Evolutionary conservation across 2,329 filamentous ascomycete species (phyloP).

Genomic region (Rugonectria rugulosa): DNA sequence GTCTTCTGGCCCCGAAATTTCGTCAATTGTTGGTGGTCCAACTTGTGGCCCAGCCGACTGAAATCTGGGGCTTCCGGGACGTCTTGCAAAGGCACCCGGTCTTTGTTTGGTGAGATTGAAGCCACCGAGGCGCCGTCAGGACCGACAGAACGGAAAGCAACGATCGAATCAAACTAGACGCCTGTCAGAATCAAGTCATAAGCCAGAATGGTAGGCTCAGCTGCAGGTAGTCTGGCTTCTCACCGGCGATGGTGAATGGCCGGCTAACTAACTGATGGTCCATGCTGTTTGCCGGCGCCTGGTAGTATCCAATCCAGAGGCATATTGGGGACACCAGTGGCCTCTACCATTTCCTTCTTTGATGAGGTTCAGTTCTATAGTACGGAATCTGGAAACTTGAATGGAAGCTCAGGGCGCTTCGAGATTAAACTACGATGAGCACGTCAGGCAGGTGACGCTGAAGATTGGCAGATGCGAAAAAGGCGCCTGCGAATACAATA

Average conservation of each 20-base stretch:
- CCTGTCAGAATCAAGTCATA: conserved; percentile 11
- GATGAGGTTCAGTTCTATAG: conserved; percentile 10
- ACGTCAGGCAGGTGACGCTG: neutral
- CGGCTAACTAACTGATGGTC: conserved; percentile 13
- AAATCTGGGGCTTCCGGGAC: conserved; percentile 12
- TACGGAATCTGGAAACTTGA: conserved; percentile 8
- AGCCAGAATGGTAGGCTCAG: conserved; percentile 5
- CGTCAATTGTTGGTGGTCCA: conserved; percentile 6
- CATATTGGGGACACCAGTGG: conserved; percentile 17
- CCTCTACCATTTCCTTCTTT: conserved; percentile 18
- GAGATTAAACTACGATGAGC: conserved; percentile 4
- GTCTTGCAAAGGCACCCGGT: neutral
- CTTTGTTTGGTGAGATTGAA: neutral
- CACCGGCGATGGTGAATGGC: neutral
- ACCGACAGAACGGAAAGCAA: neutral
- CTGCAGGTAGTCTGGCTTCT: neutral
- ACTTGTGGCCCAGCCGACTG: conserved; percentile 1
- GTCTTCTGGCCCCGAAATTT: conserved; percentile 5
- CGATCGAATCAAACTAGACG: conserved; percentile 4
- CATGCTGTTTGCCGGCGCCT: conserved; percentile 17
- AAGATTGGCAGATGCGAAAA: conserved; percentile 1
- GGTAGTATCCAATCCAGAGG: conserved; percentile 33
- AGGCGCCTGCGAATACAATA: neutral
- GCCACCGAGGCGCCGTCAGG: neutral
- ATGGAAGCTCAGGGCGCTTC: conserved; percentile 8